Evolutionary conservation across 2,329 filamentous ascomycete species (phyloP).

Genomic region (Aspergillus fumigatus): DNA sequence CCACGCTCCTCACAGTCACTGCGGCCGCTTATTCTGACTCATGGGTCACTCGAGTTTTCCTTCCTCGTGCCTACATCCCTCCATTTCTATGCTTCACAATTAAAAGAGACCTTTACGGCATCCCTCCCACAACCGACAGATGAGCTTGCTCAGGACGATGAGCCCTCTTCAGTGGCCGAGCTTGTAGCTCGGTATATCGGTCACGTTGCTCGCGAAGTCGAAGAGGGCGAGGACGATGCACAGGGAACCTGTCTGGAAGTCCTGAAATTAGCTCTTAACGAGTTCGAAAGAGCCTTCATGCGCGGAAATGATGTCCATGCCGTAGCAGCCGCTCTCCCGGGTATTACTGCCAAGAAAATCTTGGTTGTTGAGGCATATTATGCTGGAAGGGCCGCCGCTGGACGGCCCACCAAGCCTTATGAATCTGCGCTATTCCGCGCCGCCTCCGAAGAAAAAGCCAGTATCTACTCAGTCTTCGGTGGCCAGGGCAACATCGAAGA

Average conservation of each 20-base stretch:
- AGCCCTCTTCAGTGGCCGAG: conserved; percentile 93
- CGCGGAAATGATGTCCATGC: conserved; percentile 95
- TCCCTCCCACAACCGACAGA: conserved; percentile 88
- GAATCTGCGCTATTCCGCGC: conserved; percentile 90
- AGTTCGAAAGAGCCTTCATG: conserved; percentile 94
- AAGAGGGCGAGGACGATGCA: conserved; percentile 84
- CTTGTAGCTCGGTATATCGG: conserved; percentile 91
- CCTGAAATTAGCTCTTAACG: conserved; percentile 84
- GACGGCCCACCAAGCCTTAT: conserved; percentile 83
- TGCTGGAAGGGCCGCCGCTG: conserved; percentile 74
- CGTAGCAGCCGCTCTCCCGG: conserved; percentile 75
- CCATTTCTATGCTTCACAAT: conserved; percentile 91
- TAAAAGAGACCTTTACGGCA: conserved; percentile 84
- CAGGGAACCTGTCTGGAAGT: conserved; percentile 90
- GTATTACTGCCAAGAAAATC: conserved; percentile 89
- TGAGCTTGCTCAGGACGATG: conserved; percentile 95
- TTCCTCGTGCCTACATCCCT: conserved; percentile 93
- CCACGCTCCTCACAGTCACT: conserved; percentile 90
- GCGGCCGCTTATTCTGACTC: conserved; percentile 81
- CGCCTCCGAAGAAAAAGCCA: conserved; percentile 75
- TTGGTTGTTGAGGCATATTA: conserved; percentile 89
- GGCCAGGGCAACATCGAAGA: conserved; percentile 99
- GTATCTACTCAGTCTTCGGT: conserved; percentile 90
- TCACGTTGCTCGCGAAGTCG: conserved; percentile 81
- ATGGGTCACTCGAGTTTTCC: conserved; percentile 93